A percentile compares a stretch with the other conserved stretches of the same genome.
These are phyloP conservation scores for Anethum foeniculum DNA, from an alignment of 140 eudicot species.

Conservation along the genomic window DNA sequence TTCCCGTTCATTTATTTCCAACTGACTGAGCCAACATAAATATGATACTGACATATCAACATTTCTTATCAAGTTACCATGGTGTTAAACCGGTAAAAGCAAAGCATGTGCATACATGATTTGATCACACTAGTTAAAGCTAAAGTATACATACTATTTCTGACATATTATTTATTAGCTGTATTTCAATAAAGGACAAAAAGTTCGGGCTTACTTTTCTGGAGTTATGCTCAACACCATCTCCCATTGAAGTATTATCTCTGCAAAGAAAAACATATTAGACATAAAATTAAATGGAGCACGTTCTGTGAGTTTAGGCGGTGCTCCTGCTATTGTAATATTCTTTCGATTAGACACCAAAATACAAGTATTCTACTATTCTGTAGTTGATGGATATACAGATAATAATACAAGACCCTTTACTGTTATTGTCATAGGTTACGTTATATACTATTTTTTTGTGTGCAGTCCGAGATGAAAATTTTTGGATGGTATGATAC, in stretches of 20 bases:
- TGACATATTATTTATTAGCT: background rate
- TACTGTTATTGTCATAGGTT: background rate
- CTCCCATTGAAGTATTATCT: background rate
- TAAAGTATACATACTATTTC: background rate
- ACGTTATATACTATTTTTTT: background rate
- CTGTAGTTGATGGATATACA: background rate
- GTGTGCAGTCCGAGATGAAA: conserved; percentile 79
- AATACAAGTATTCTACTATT: background rate
- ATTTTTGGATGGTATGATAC: conserved; percentile 53
- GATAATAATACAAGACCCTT: background rate
- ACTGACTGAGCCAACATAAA: background rate
- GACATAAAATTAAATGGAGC: background rate
- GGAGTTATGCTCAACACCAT: background rate
- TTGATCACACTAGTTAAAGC: background rate
- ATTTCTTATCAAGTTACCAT: background rate
- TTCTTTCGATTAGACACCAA: background rate
- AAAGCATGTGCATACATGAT: background rate
- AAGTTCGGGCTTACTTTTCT: background rate
- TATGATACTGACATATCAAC: background rate
- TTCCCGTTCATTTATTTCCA: background rate
- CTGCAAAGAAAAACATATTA: background rate
- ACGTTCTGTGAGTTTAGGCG: background rate
- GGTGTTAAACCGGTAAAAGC: background rate
- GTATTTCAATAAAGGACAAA: background rate
- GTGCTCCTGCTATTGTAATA: background rate